Evolutionary conservation across 345 rosid species (phyloP), one percentile per base, ranked within the genome.

Genomic region (Acer campestre): DNA sequence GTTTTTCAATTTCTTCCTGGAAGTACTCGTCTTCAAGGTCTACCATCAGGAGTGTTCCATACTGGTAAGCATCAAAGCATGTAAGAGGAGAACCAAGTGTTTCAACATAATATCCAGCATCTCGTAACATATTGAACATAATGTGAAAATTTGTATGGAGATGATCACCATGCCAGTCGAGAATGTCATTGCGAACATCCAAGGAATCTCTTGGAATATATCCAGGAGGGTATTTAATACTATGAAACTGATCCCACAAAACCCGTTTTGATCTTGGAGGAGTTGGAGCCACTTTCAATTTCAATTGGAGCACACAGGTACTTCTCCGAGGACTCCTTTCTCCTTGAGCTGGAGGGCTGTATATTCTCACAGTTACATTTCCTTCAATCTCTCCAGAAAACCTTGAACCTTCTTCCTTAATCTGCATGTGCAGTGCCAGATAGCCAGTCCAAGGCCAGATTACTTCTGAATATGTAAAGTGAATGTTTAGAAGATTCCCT

Each of bases 401-500:
- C 75, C 85, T 93, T 3, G 90, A 87, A 81, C 98, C 99, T 87
- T 95, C 99, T 84, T 95, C 99, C 89, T 92, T 89, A 78, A 95
- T 92, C 88, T 95, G 99, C 97, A 95, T 92, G 91, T 95, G 92
- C 81, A 95, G 75, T 69, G 99, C 99, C 76, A 95, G 78, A 85
- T 89, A 95, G 58, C 99, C 98, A 82, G 99, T 93, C 99, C 99
- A 95, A 51, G 99, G 99, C 99, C 99, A 95, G 82, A 95, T 88
- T 64, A 91, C 85, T 78, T 89, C 79, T n/a, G 99, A 91, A 82
- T 95, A 90, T 71, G 90, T 88, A 75, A 92, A 95, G 84, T 81
- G 93, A 82, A 95, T 88, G 83, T 86, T 91, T 79, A 95, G 78
- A 77, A 95, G 92, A 82, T 93, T 91, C 84, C 99, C 97, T 59